Evolutionary conservation across 2,329 filamentous ascomycete species (phyloP), one percentile per base, ranked within the genome.

Genomic region (Paramyrothecium sp.): DNA sequence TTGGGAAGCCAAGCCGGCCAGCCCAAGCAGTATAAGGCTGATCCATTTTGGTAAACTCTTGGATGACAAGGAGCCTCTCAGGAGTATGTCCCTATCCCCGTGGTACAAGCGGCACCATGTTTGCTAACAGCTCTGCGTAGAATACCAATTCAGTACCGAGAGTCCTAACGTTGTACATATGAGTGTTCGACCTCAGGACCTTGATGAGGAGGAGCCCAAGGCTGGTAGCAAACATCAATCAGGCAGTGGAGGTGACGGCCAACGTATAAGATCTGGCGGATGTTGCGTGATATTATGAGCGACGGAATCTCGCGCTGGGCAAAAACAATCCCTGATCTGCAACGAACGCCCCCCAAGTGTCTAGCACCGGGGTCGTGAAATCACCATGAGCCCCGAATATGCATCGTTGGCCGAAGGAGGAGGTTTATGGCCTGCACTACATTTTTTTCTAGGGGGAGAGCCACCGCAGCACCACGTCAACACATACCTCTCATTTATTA

Each of bases 31-130:
- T 60, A 98, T 98, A 78, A 83, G 94, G 53, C 76, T 98, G 66
- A 97, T 98, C 68, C 90, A 92, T 61, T 95, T 97, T 74, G 94
- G 94, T 54, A 92, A 94, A 70, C 79, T 97, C 72, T 77, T 97
- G 63, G 92, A 96, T 65, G 94, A 97, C 68, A 96, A 96, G 75
- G 86, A 89, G 57, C 86, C 85, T 62, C 75, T 98, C 60, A 92
- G 87, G 78, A 92, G 93, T 97, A 83, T 69, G 83, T 76, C 46
- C 51, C 20, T 55, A 38, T 21, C 33, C 16, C 21, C 49, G 49
- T 30, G 26, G 10, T 10, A 30, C 10, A 10, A 30, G 23, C 23
- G 11, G 12, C 5, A 4, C 16, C 23, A 26, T 20, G n/a, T 41
- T 21, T 51, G 49, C 59, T 62, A 50, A 63, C 52, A 17, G 5